Percentiles rank a stretch among this genome's conserved stretches.
phyloP scores from a whole-genome alignment of 192 early-diverging fungal genomes.

The Podila clonocystis region DNA sequence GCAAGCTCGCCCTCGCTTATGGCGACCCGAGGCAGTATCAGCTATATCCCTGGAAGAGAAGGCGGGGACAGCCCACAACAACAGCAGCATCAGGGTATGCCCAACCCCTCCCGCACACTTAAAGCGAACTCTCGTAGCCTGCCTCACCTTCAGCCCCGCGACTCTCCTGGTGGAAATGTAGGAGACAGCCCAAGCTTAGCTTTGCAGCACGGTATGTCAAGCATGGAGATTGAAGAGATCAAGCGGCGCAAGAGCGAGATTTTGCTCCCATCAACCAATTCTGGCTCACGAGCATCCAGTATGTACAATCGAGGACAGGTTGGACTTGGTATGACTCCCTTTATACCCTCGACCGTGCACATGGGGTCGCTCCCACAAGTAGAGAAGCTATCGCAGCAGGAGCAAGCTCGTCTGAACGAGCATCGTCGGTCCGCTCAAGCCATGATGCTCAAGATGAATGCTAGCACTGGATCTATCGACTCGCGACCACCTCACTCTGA shows the following conservation, averaged over 20 bases:
- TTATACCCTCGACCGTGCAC: slow-evolving; percentile 5
- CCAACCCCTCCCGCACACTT: slow-evolving; percentile 14
- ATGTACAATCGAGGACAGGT: not conserved
- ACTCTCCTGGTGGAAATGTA: slow-evolving; percentile 3
- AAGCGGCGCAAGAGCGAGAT: slow-evolving; percentile 43
- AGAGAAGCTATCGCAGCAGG: slow-evolving; percentile 22
- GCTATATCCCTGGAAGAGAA: not conserved
- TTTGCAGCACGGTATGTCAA: slow-evolving; percentile 24
- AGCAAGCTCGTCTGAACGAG: slow-evolving; percentile 32
- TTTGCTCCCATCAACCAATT: slow-evolving; percentile 13
- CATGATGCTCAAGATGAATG: slow-evolving; percentile 6
- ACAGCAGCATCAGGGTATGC: not conserved
- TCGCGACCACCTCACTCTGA: not conserved
- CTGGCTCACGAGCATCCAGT: not conserved
- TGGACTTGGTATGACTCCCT: slow-evolving; percentile 28
- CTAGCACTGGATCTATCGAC: slow-evolving; percentile 17
- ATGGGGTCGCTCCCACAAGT: slow-evolving; percentile 12
- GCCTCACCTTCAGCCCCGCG: slow-evolving; percentile 35
- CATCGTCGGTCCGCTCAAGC: slow-evolving; percentile 43
- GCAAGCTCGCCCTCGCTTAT: not conserved
- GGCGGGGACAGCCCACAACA: slow-evolving; percentile 7
- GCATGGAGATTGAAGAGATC: slow-evolving; percentile 37
- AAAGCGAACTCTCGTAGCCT: slow-evolving; percentile 44
- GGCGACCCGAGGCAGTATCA: not conserved
- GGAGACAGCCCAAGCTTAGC: slow-evolving; percentile 12